Conservation (phyloP, 192 early-diverging fungal species). For the Nowakowskiella sp. region DNA sequence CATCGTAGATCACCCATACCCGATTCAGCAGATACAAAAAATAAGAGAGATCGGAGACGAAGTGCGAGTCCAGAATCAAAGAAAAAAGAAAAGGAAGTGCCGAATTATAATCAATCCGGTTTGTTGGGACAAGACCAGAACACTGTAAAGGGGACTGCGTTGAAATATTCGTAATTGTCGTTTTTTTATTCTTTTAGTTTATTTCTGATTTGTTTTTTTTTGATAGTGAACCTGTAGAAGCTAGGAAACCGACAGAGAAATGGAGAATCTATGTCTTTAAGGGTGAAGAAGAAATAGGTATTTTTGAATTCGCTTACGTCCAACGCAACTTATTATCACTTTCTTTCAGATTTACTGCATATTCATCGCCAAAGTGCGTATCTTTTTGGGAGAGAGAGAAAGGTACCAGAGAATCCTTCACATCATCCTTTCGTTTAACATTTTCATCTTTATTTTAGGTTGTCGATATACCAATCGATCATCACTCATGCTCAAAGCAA, state of each 20-base stretch:
- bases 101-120: constrained; percentile 82
- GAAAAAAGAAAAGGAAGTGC: constrained; percentile 47
- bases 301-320: neutral
- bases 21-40: too few species aligned
- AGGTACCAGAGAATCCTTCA: constrained; percentile 33
- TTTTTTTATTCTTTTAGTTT: too few species aligned
- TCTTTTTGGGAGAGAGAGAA: constrained; percentile 78
- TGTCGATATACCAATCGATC: constrained; percentile 89
- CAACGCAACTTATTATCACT: neutral
- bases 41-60: too few species aligned
- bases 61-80: neutral
- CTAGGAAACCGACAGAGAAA: constrained; percentile 60
- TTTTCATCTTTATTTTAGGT: constrained; percentile 26
- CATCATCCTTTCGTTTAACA: constrained; percentile 1
- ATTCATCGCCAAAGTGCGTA: constrained; percentile 81
- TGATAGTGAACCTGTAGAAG: constrained; percentile 77
- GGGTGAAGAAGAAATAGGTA: constrained; percentile 75
- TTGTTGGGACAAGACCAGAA: constrained; percentile 82
- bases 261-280: constrained; percentile 95
- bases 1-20: too few species aligned
- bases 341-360: constrained; percentile 63
- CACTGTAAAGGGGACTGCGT: constrained; percentile 72
- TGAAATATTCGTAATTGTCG: constrained; percentile 62
- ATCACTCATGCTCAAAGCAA: constrained; percentile 90
- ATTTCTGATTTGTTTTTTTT: neutral